Conservation (phyloP, 306 rosid genomes). For the Malus fusca region DNA sequence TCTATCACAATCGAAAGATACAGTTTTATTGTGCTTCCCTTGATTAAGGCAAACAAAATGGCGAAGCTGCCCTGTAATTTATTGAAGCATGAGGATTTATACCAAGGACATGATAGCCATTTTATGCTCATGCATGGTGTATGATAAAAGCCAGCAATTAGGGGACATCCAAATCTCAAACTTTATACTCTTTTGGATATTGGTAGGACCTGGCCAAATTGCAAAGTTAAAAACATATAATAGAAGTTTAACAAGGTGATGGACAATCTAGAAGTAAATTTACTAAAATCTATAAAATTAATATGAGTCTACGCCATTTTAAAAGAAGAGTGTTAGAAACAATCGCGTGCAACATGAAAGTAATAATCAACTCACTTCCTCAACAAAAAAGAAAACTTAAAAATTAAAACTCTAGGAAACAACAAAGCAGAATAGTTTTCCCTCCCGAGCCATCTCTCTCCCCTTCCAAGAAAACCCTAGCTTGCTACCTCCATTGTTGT, state of each 20-base stretch:
- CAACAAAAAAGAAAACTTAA: no score
- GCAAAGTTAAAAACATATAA: background rate
- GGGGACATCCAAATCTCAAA: constrained; percentile 18
- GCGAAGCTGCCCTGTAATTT: constrained; percentile 14
- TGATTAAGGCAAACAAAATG: constrained; percentile 31
- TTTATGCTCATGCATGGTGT: background rate
- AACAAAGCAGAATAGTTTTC: no score
- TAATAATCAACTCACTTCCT: no score
- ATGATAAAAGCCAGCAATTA: constrained; percentile 8
- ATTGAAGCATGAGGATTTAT: background rate
- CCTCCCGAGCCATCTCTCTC: no score
- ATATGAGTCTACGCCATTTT: background rate
- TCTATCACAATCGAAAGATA: background rate
- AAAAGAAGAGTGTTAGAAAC: no score
- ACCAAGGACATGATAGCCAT: constrained; percentile 8
- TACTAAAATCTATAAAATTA: background rate
- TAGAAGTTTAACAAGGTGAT: background rate
- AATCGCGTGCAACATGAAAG: background rate
- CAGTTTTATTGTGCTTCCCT: constrained; percentile 25
- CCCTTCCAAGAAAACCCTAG: no score
- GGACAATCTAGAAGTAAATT: background rate
- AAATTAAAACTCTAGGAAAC: no score
- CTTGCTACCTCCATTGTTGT: no score
- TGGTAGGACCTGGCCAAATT: constrained; percentile 28
- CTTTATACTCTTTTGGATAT: constrained; percentile 12